Evolutionary conservation across 1,284 basidiomycete species (phyloP).

Genomic region (Melanopsichium pennsylvanicum): DNA sequence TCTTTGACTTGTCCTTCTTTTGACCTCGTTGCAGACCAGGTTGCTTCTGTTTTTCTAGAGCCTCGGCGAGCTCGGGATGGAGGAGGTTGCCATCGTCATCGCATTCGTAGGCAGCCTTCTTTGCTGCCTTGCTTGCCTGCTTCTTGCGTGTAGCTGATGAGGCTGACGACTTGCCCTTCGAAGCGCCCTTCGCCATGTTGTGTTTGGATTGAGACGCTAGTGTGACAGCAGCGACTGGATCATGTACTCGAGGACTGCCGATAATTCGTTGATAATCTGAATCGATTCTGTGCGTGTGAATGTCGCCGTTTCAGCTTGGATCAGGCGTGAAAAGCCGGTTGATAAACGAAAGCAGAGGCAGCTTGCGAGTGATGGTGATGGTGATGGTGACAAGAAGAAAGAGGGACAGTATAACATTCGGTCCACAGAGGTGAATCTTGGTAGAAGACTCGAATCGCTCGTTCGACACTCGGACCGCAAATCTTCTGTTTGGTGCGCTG

Average conservation of each 20-base stretch:
- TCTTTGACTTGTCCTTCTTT: slow-evolving; percentile 59
- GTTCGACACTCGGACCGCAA: neutral
- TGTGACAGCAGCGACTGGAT: neutral
- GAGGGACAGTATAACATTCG: no score
- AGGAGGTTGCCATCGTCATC: slow-evolving; percentile 37
- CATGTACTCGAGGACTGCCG: neutral
- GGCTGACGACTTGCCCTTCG: slow-evolving; percentile 62
- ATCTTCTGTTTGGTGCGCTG: slow-evolving; percentile 2
- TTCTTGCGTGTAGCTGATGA: slow-evolving; percentile 64
- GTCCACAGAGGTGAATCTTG: no score
- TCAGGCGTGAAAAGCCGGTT: no score
- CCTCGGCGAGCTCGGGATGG: slow-evolving; percentile 24
- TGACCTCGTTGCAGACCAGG: slow-evolving; percentile 42
- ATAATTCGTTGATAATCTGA: neutral
- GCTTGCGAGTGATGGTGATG: no score
- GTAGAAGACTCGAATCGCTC: neutral
- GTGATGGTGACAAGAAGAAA: no score
- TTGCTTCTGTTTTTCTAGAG: slow-evolving; percentile 29
- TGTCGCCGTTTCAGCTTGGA: no score
- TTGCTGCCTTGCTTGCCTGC: slow-evolving; percentile 60
- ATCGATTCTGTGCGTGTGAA: no score
- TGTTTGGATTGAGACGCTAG: neutral
- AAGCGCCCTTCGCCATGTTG: slow-evolving; percentile 38
- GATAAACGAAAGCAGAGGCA: no score
- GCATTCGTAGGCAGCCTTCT: slow-evolving; percentile 48